Percentiles rank a stretch among this genome's conserved stretches.
Conservation (phyloP, 257 asterid species). For the Petunia axillaris region DNA sequence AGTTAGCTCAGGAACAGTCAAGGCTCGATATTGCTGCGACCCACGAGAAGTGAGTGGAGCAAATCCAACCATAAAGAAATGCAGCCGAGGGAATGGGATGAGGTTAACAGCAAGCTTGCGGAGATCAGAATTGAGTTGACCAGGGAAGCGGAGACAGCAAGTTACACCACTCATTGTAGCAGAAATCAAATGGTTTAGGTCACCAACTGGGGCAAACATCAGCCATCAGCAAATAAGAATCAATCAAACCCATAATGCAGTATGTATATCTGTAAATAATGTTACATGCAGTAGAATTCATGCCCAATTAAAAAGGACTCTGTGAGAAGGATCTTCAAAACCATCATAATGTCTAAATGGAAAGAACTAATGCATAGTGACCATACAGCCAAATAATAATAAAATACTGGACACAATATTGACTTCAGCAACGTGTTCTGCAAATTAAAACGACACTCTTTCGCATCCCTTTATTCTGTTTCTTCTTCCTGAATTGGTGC, state of each 20-base stretch:
- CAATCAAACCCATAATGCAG: background rate
- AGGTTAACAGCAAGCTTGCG: conserved; percentile 29
- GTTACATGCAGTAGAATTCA: background rate
- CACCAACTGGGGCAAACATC: conserved; percentile 24
- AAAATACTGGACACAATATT: background rate
- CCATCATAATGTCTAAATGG: background rate
- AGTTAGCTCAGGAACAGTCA: conserved; percentile 27
- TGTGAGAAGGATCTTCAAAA: background rate
- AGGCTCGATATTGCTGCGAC: conserved; percentile 26
- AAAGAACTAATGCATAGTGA: background rate
- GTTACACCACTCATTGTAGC: conserved; percentile 29
- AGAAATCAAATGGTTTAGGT: conserved; percentile 28
- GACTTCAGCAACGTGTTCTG: background rate
- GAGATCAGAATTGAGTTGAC: conserved; percentile 28
- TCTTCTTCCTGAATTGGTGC: too few species aligned
- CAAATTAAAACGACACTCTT: too few species aligned
- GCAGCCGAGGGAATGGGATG: conserved; percentile 26
- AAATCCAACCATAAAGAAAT: conserved; percentile 27
- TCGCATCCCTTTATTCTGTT: too few species aligned
- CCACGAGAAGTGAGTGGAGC: conserved; percentile 29
- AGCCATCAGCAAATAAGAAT: conserved; percentile 8
- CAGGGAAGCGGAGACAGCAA: conserved; percentile 29
- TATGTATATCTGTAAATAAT: background rate
- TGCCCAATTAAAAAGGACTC: background rate
- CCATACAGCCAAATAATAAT: conserved; percentile 3